Evolutionary conservation across 2,329 filamentous ascomycete genomes (phyloP).

Genomic region (Claviceps sp.): DNA sequence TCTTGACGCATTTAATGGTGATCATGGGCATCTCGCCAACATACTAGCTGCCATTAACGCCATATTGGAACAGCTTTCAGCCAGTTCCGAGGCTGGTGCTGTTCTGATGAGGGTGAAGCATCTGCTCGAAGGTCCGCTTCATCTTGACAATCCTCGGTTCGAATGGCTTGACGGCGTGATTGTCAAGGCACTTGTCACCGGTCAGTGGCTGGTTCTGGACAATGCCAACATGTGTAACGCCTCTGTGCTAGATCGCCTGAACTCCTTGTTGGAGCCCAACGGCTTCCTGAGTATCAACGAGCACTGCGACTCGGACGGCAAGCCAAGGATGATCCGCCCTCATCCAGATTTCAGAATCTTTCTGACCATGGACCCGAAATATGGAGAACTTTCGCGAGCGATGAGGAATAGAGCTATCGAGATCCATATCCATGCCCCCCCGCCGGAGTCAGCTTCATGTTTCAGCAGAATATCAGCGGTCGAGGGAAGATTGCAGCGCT

Average conservation of each 20-base stretch:
- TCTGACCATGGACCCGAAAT: conserved; percentile 79
- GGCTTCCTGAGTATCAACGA: conserved; percentile 87
- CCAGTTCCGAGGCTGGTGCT: conserved; percentile 30
- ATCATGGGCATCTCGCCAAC: conserved; percentile 22
- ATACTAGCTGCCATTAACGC: conserved; percentile 26
- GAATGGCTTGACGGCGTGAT: conserved; percentile 94
- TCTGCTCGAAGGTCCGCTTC: conserved; percentile 38
- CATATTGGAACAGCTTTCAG: conserved; percentile 27
- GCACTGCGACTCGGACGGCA: conserved; percentile 70
- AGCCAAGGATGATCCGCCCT: conserved; percentile 65
- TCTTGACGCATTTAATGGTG: conserved; percentile 29
- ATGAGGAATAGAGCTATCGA: conserved; percentile 95
- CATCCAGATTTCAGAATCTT: conserved; percentile 86
- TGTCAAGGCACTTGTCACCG: conserved; percentile 71
- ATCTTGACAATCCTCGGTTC: conserved; percentile 65
- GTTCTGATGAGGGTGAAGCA: conserved; percentile 34
- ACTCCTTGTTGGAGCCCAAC: conserved; percentile 84
- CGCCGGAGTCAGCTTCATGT: conserved; percentile 19
- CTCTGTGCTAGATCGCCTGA: conserved; percentile 85
- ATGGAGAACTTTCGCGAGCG: conserved; percentile 86
- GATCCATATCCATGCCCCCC: conserved; percentile 53
- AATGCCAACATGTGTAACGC: conserved; percentile 96
- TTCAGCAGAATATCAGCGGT: conserved; percentile 30
- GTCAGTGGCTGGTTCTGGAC: conserved; percentile 87
- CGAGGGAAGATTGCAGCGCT: conserved; percentile 37